phyloP scores from a whole-genome alignment of 306 rosid genomes.

The Spatholobus suberectus region DNA sequence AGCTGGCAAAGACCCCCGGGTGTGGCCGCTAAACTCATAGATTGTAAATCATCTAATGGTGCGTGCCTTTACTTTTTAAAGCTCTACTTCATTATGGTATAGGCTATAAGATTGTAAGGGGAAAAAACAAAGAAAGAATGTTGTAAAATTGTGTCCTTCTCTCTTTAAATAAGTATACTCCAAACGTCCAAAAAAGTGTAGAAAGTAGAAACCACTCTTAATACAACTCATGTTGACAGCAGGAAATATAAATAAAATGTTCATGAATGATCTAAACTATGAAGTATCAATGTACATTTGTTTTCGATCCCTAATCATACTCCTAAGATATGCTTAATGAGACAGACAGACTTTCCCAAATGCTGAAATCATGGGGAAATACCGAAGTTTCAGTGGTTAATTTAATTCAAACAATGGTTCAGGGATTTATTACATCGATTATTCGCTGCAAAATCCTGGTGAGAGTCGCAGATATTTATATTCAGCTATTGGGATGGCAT shows the following conservation, averaged over 20 bases:
- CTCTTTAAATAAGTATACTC: background rate
- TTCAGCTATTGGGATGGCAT: conserved; percentile 90
- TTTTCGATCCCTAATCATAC: background rate
- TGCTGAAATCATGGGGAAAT: background rate
- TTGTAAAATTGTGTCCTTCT: background rate
- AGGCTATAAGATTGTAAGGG: background rate
- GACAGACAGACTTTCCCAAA: background rate
- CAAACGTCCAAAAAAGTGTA: background rate
- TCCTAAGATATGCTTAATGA: conserved; percentile 8
- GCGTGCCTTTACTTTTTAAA: conserved; percentile 15
- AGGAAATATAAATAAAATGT: background rate
- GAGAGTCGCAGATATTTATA: conserved; percentile 72
- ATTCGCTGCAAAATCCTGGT: conserved; percentile 78
- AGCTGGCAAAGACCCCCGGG: conserved; percentile 96
- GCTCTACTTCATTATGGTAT: background rate
- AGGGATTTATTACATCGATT: conserved; percentile 87
- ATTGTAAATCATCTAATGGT: conserved; percentile 74
- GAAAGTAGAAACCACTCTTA: background rate
- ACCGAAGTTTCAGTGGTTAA: background rate
- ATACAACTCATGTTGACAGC: background rate
- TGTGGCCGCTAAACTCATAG: conserved; percentile 83
- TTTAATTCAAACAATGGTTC: conserved; percentile 35
- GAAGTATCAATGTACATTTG: background rate
- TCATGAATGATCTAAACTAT: conserved; percentile 2
- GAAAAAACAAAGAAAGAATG: background rate